phyloP scores from a whole-genome alignment of 768 basidiomycete genomes.

The Coprinellus micaceus region DNA sequence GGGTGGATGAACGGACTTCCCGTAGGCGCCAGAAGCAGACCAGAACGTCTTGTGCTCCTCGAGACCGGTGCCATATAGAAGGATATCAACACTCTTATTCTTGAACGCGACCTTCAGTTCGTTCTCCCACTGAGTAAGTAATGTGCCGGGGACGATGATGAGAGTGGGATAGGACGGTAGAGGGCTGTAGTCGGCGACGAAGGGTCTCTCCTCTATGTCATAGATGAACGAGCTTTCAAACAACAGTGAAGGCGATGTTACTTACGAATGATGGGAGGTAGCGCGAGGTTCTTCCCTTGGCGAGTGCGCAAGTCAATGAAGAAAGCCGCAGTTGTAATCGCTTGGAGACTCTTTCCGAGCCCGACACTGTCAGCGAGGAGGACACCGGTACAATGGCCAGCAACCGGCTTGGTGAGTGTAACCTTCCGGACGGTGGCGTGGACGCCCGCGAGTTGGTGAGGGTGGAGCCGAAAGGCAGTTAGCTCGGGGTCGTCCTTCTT shows the following conservation, averaged over 20 bases:
- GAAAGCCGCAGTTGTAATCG: slow-evolving; percentile 18
- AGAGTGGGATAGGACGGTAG: slow-evolving; percentile 18
- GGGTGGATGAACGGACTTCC: slow-evolving; percentile 7
- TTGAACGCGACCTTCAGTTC: slow-evolving; percentile 17
- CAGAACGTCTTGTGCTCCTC: slow-evolving; percentile 16
- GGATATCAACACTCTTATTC: slow-evolving; percentile 19
- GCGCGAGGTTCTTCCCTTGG: not conserved
- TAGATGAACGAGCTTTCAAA: not conserved
- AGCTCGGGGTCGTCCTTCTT: not conserved
- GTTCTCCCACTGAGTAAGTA: slow-evolving; percentile 20
- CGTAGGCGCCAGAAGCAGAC: slow-evolving; percentile 13
- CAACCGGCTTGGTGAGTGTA: slow-evolving; percentile 1
- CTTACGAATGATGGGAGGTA: slow-evolving; percentile 23
- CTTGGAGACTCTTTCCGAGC: slow-evolving; percentile 27
- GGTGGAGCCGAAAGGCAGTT: slow-evolving; percentile 12
- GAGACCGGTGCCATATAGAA: slow-evolving; percentile 19
- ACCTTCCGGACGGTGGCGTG: slow-evolving; percentile 13
- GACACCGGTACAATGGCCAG: slow-evolving; percentile 7
- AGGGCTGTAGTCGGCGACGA: slow-evolving; percentile 2
- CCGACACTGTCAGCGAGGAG: slow-evolving; percentile 27
- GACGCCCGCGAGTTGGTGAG: slow-evolving; percentile 21
- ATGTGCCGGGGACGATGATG: slow-evolving; percentile 22
- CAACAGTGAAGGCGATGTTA: too few species aligned
- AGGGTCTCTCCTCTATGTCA: slow-evolving; percentile 10
- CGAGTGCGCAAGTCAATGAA: slow-evolving; percentile 10